Conservation (phyloP, 2,329 filamentous ascomycete genomes). For the Volutella citrinella region DNA sequence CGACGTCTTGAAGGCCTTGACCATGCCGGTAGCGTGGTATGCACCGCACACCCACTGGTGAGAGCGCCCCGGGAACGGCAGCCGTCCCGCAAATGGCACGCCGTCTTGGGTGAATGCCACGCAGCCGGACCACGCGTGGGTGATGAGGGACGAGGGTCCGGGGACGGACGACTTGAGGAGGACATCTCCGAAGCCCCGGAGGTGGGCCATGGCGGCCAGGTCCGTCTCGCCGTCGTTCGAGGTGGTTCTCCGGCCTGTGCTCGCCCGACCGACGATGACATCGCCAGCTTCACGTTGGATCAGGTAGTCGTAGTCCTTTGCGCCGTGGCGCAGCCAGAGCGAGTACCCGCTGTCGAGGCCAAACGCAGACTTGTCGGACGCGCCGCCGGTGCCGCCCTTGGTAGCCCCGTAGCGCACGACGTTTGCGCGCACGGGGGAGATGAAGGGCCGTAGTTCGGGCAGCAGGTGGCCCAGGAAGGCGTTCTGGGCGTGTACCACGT, state of each 20-base stretch:
- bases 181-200: slow-evolving; percentile 9
- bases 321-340: slow-evolving; percentile 15
- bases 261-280: slow-evolving; percentile 16
- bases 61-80: slow-evolving; percentile 7
- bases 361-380: neutral
- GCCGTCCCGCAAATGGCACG: slow-evolving; percentile 3
- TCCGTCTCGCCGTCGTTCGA: slow-evolving; percentile 15
- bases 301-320: slow-evolving; percentile 24
- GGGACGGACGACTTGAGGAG: neutral
- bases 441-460: slow-evolving; percentile 16
- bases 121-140: slow-evolving; percentile 15
- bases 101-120: slow-evolving; percentile 17
- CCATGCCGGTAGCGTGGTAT: slow-evolving; percentile 17
- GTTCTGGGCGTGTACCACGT: slow-evolving; percentile 25
- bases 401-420: neutral
- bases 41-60: slow-evolving; percentile 15
- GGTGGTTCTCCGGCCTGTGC: slow-evolving; percentile 13
- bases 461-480: slow-evolving; percentile 22
- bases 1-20: slow-evolving; percentile 11
- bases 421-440: slow-evolving; percentile 8
- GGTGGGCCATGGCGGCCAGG: slow-evolving; percentile 8
- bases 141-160: neutral
- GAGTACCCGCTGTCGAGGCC: slow-evolving; percentile 8
- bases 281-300: slow-evolving; percentile 17
- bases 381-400: neutral